A percentile compares a stretch with the other conserved stretches of the same genome.
phyloP scores from a whole-genome alignment of 1,284 basidiomycete genomes.

The Cryptococcus sp. region DNA sequence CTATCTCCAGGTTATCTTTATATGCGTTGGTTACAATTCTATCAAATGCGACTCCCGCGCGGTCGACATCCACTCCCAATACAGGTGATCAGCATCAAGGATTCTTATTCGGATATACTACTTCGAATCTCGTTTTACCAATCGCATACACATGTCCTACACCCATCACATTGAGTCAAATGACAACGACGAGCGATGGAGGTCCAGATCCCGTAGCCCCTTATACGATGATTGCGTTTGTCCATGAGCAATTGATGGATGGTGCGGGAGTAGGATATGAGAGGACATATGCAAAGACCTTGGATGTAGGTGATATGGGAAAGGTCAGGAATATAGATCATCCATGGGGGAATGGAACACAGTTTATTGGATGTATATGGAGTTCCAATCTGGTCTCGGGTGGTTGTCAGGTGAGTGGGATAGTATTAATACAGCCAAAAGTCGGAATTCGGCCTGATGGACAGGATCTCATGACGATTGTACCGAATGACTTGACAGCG shows the following conservation, averaged over 20 bases:
- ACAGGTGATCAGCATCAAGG: conserved; percentile 28
- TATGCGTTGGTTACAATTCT: too few species aligned
- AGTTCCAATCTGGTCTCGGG: conserved; percentile 17
- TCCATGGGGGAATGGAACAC: conserved; percentile 26
- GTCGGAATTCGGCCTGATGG: too few species aligned
- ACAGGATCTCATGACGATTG: conserved; percentile 25
- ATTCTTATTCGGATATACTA: conserved; percentile 19
- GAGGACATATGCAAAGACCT: conserved; percentile 17
- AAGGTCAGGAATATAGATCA: conserved; percentile 7
- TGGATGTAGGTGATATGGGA: conserved; percentile 20
- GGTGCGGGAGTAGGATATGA: conserved; percentile 14
- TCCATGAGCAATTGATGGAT: conserved; percentile 25
- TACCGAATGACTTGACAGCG: conserved; percentile 10
- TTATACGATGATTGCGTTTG: conserved; percentile 23
- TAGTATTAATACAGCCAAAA: background rate
- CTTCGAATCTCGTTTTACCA: conserved; percentile 11
- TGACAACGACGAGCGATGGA: conserved; percentile 15
- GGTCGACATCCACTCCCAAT: conserved; percentile 19
- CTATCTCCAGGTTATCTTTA: too few species aligned
- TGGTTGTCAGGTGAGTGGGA: conserved; percentile 21
- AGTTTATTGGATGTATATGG: conserved; percentile 29
- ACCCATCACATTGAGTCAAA: conserved; percentile 13
- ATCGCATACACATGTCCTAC: conserved; percentile 18
- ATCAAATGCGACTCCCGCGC: too few species aligned
- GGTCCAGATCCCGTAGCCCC: conserved; percentile 19